phyloP scores from a whole-genome alignment of 2,329 filamentous ascomycete species.

The Parascedosporium putredinis region DNA sequence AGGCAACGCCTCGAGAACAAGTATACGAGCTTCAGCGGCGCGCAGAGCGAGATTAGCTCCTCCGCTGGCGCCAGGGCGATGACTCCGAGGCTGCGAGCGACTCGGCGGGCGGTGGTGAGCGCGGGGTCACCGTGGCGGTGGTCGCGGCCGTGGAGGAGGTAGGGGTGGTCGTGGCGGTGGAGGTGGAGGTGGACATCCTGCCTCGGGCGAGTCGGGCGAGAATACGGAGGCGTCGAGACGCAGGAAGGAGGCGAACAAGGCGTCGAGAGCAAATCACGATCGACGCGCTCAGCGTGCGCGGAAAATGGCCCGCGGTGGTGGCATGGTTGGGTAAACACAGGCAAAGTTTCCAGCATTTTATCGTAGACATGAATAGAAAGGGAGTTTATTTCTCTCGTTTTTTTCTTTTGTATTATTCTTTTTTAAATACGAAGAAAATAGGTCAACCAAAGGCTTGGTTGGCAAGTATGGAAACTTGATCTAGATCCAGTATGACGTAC shows the following conservation, averaged over 20 bases:
- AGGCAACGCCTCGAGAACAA: constrained; percentile 61
- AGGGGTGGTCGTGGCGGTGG: constrained; percentile 37
- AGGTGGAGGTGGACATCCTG: constrained; percentile 46
- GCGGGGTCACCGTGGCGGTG: constrained; percentile 38
- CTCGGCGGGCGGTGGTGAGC: constrained; percentile 22
- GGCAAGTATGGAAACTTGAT: neutral
- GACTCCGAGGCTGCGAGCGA: constrained; percentile 26
- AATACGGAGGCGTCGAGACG: constrained; percentile 61
- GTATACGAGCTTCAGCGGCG: constrained; percentile 54
- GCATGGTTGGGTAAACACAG: constrained; percentile 21
- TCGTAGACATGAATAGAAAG: neutral
- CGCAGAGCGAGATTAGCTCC: constrained; percentile 53
- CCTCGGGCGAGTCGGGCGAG: constrained; percentile 56
- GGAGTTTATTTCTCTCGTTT: too few species aligned
- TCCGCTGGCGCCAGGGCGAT: constrained; percentile 45
- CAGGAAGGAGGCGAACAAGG: constrained; percentile 74
- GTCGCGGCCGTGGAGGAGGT: constrained; percentile 35
- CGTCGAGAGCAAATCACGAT: constrained; percentile 76
- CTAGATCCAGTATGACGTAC: neutral
- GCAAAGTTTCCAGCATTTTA: neutral
- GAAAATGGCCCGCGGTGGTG: constrained; percentile 48
- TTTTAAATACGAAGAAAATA: neutral
- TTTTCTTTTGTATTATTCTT: too few species aligned
- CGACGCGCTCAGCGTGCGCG: constrained; percentile 59
- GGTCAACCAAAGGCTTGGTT: neutral